A percentile compares a stretch with the other conserved stretches of the same genome.
These are phyloP conservation scores for Russula griseocarnosa DNA, from an alignment of 768 basidiomycete genomes.

Conservation along the genomic window DNA sequence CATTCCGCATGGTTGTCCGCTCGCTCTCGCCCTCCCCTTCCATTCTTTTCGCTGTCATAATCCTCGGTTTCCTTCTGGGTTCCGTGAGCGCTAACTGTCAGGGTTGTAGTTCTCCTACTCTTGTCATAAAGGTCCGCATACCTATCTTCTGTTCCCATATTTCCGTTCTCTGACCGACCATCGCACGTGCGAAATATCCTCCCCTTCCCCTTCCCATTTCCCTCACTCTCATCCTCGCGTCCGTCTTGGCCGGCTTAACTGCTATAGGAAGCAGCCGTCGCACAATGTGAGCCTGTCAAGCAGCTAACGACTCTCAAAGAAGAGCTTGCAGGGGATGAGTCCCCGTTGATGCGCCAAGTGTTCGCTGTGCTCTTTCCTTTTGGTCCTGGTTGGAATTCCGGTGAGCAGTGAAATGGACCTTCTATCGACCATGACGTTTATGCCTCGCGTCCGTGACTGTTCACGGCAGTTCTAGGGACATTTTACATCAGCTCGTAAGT, in stretches of 20 bases:
- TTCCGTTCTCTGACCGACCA: slow-evolving; percentile 16
- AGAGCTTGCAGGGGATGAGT: slow-evolving; percentile 57
- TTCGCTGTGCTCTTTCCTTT: slow-evolving; percentile 86
- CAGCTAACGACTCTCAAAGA: slow-evolving; percentile 57
- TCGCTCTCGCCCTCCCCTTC: slow-evolving; percentile 10
- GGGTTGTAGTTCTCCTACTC: slow-evolving; percentile 1
- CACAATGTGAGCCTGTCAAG: slow-evolving; percentile 41
- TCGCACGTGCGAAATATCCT: slow-evolving; percentile 29
- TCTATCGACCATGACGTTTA: background rate
- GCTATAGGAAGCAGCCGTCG: slow-evolving; percentile 44
- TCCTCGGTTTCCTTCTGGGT: slow-evolving; percentile 10
- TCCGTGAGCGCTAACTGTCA: slow-evolving; percentile 12
- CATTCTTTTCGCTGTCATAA: slow-evolving; percentile 19
- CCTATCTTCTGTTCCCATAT: slow-evolving; percentile 6
- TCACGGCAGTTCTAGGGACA: slow-evolving; percentile 65
- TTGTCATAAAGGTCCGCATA: slow-evolving; percentile 23
- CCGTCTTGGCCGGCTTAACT: slow-evolving; percentile 6
- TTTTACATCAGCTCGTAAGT: slow-evolving; percentile 96
- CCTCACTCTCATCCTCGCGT: slow-evolving; percentile 3
- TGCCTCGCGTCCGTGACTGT: background rate
- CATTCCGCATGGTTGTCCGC: slow-evolving; percentile 5
- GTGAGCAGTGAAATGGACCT: slow-evolving; percentile 34
- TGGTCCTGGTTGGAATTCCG: slow-evolving; percentile 83
- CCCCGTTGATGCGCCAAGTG: slow-evolving; percentile 72
- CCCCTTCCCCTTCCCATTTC: background rate